A percentile compares a stretch with the other conserved stretches of the same genome.
Conservation (phyloP, 345 rosid species). For the Aquilaria yunnanensis region DNA sequence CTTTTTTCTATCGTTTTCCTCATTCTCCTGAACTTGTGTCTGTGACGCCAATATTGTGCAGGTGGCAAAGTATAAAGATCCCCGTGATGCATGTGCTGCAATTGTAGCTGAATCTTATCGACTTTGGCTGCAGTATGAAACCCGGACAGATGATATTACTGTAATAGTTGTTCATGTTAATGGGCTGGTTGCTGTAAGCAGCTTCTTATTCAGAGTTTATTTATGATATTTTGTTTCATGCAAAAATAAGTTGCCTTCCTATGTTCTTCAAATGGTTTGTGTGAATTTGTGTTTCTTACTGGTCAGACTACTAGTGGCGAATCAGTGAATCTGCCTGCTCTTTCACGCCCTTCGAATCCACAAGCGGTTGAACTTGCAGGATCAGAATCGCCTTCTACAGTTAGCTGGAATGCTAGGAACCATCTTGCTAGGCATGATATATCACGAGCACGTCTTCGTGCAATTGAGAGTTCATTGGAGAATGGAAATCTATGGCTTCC, state of each 20-base stretch:
- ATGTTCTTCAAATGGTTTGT: constrained; percentile 14
- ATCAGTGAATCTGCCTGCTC: constrained; percentile 33
- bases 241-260: not conserved
- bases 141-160: constrained; percentile 99
- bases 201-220: constrained; percentile 10
- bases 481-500: constrained; percentile 86
- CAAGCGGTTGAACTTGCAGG: constrained; percentile 82
- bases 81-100: constrained; percentile 99
- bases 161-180: constrained; percentile 85
- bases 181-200: constrained; percentile 67
- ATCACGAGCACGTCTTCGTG: constrained; percentile 91
- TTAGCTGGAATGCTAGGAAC: constrained; percentile 66
- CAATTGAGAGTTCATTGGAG: constrained; percentile 88
- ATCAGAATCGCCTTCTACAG: constrained; percentile 77
- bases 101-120: constrained; percentile 99
- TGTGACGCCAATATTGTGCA: constrained; percentile 20
- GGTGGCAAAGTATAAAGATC: constrained; percentile 95
- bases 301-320: constrained; percentile 52
- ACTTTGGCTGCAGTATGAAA: constrained; percentile 97
- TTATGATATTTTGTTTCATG: constrained; percentile 3
- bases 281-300: constrained; percentile 8
- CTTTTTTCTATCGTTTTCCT: not conserved
- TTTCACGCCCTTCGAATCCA: constrained; percentile 46
- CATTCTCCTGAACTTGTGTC: not conserved
- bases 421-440: constrained; percentile 83